Evolutionary conservation across 208 protist species (phyloP).

Genomic region (Crithidia sp.): DNA sequence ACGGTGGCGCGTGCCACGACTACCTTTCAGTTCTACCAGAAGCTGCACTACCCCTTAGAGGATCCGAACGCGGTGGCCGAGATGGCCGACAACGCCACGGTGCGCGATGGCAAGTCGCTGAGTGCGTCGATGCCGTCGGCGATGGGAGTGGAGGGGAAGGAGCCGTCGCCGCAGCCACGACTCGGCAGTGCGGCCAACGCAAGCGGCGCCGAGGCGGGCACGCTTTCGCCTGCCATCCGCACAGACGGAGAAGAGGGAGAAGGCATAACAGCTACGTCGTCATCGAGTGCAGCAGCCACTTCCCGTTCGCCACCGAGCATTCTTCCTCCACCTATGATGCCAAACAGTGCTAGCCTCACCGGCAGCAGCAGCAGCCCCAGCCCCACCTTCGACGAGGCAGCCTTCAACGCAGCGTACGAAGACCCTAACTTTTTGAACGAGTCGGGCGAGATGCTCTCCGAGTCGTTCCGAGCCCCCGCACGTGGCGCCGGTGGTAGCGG

Average conservation of each 20-base stretch:
- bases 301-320: constrained; percentile 1
- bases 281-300: not conserved
- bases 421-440: constrained; percentile 27
- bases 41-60: constrained; percentile 73
- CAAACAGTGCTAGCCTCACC: constrained; percentile 9
- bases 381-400: constrained; percentile 47
- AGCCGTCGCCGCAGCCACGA: constrained; percentile 52
- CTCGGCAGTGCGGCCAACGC: constrained; percentile 23
- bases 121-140: constrained; percentile 14
- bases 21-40: constrained; percentile 68
- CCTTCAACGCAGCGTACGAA: constrained; percentile 44
- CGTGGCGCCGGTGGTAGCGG: constrained; percentile 19
- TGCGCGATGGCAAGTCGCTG: constrained; percentile 2
- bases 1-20: constrained; percentile 48
- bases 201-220: not conserved
- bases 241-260: constrained; percentile 3
- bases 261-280: not conserved
- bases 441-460: constrained; percentile 29
- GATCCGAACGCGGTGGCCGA: constrained; percentile 20
- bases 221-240: not conserved
- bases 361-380: constrained; percentile 44
- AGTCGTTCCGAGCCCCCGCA: constrained; percentile 30
- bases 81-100: constrained; percentile 14
- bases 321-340: not conserved
- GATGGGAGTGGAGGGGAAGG: constrained; percentile 21